Evolutionary conservation across 192 early-diverging fungal genomes (phyloP).

Genomic region (Rhizoclosmatium sp.): DNA sequence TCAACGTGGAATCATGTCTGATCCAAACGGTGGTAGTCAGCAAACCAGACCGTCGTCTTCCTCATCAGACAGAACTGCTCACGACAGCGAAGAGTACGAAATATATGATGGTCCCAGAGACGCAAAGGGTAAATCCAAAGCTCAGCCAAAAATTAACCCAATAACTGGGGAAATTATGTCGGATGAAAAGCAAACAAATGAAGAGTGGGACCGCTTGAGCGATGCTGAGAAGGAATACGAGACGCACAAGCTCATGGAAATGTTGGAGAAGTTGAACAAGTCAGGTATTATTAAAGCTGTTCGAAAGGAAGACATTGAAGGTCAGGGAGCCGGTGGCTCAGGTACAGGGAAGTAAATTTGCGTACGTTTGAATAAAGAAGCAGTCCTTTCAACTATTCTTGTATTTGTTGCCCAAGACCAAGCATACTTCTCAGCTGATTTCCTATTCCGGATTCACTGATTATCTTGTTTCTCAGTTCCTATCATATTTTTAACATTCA

Average conservation of each 20-base stretch:
- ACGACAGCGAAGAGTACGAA: neutral
- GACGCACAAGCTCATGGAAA: conserved; percentile 88
- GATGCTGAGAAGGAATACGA: conserved; percentile 97
- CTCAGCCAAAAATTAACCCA: conserved; percentile 70
- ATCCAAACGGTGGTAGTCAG: conserved; percentile 5
- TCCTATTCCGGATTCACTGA: too few relatives aligned
- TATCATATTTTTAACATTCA: too few relatives aligned
- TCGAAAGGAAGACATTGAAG: conserved; percentile 32
- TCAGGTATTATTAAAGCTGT: conserved; percentile 87
- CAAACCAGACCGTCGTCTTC: neutral
- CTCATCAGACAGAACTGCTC: neutral
- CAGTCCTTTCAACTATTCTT: too few relatives aligned
- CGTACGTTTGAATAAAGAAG: too few relatives aligned
- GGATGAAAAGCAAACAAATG: conserved; percentile 37
- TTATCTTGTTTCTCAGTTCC: too few relatives aligned
- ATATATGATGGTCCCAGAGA: conserved; percentile 13
- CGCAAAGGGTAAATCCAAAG: conserved; percentile 25
- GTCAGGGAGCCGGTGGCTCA: neutral
- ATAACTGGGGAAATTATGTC: conserved; percentile 82
- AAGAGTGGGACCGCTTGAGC: conserved; percentile 83
- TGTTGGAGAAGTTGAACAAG: conserved; percentile 92
- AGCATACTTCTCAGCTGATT: too few relatives aligned
- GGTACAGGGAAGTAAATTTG: too few relatives aligned
- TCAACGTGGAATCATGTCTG: conserved; percentile 67
- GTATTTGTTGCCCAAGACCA: too few relatives aligned